Base-by-base conservation (phyloP, 306 rosid species). In the Datisca glomerata region DNA sequence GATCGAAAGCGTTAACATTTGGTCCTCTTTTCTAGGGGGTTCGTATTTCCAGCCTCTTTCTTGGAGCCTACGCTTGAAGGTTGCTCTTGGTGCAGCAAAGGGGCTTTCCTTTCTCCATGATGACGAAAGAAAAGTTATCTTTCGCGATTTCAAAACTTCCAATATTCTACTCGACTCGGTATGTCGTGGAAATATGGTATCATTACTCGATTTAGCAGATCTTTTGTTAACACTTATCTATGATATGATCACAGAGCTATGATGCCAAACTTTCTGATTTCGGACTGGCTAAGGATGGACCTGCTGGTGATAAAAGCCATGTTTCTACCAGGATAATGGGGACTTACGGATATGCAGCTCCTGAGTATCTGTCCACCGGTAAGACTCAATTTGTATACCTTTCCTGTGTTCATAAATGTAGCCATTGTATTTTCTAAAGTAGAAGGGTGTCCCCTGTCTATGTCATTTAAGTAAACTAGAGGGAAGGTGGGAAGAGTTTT, bases 61-160 rank as follows among this genome's bases (percentile, higher is more conserved):
- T 2, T 79, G 89, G 89, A 58, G 63, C 43, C 74, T 79, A 15
- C 89, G 83, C 2, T 43, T 79, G 60, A 74, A 71, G 58, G 83
- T 79, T 52, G 83, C 89, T 23, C 73, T 73, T 47, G 81, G 66
- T 43, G 86, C 86, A 47, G 87, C 82, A 51, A 78, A 51, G 61
- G 87, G 89, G n/a, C 89, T 74, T 29, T 76, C 83, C 19, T 79
- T 67, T 59, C 74, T 79, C 20, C 89, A 79, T 53, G 61, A 62
- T 24, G 60, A 62, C 17, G 69, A 71, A 49, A 58, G 55, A 18
- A 68, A 59, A 74, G 83, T 79, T 41, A 74, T 74, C 59, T 79
- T 58, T 40, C 56, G 89, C 4, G 89, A 74, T 45, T 74, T 79
- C n/a, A 74, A 71, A 70, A 71, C 83, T 48, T 79, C 89, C 5